phyloP scores from a whole-genome alignment of 1,139 yeast genomes.

The Geotrichum carabidarum region DNA sequence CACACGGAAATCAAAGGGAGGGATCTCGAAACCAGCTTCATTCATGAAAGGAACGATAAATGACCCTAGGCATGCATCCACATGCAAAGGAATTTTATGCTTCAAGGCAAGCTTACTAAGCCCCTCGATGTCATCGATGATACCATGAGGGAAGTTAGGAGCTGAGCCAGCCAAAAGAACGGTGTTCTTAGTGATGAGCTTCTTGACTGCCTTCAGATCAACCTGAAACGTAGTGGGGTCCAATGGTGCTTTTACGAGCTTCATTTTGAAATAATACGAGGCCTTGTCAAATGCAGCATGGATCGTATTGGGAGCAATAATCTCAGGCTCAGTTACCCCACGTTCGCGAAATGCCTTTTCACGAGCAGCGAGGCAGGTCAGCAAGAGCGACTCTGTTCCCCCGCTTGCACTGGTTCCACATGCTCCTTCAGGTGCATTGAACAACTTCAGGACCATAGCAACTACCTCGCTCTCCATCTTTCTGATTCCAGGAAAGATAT shows the following conservation, averaged over 20 bases:
- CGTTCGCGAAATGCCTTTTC: slow-evolving; percentile 56
- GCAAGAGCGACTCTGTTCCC: slow-evolving; percentile 88
- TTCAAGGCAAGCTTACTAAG: slow-evolving; percentile 61
- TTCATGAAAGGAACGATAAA: slow-evolving; percentile 79
- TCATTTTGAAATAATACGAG: slow-evolving; percentile 83
- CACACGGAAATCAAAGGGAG: slow-evolving; percentile 76
- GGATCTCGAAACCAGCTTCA: slow-evolving; percentile 48
- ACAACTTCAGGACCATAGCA: slow-evolving; percentile 76
- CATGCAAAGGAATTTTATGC: slow-evolving; percentile 76
- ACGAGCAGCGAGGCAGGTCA: slow-evolving; percentile 81
- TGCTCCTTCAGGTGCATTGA: slow-evolving; percentile 64
- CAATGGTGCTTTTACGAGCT: slow-evolving; percentile 70
- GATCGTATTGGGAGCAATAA: slow-evolving; percentile 80
- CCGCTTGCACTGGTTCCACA: slow-evolving; percentile 94
- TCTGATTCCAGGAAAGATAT: slow-evolving; percentile 92
- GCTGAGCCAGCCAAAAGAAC: slow-evolving; percentile 86
- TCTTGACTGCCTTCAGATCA: slow-evolving; percentile 55
- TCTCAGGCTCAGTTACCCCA: slow-evolving; percentile 73
- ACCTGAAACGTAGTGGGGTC: slow-evolving; percentile 67
- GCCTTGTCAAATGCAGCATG: slow-evolving; percentile 98
- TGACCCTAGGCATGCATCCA: slow-evolving; percentile 93
- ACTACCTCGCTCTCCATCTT: slow-evolving; percentile 96
- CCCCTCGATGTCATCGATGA: slow-evolving; percentile 78
- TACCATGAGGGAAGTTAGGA: slow-evolving; percentile 95
- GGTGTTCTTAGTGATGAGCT: slow-evolving; percentile 70